Base-by-base conservation (phyloP, 352 stramenopile genomes). In the Phytophthora niederhauseri region DNA sequence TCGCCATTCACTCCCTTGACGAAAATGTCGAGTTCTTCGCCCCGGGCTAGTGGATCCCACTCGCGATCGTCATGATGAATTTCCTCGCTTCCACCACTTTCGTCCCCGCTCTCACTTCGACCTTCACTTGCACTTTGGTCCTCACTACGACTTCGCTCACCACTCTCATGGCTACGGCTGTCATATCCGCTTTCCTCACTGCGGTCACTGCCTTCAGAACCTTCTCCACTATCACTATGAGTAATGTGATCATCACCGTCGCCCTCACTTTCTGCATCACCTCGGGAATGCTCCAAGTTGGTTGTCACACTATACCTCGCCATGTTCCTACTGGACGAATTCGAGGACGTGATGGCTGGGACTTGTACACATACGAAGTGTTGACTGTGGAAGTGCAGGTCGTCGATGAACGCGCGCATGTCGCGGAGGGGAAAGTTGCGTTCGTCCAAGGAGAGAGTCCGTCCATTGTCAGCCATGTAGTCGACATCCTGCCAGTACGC, bases 331-430 rank as follows among this genome's bases (percentile, higher is more conserved):
- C 51, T 54, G 22, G 74, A 74, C 43, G 53, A 57, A 20, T 66
- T 76, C 34, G 60, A 43, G 6, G 68, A 43, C 11, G 64, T 72
- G 30, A 97, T 86, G 4, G 80, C 77, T n/a, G 91, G 84, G 8
- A 85, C 81, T 67, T 95, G 77, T 6, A 93, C 70, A 17, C 76
- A 77, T 0, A 97, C 75, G 31, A 89, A 92, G 58, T 95, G 87
- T 61, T 97, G 89, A 28, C 79, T 82, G 67, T 94, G 83, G 52
- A 90, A 91, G 31, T 95, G 88, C 53, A 97, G 76, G 50, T 95
- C 80, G 22, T 95, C 64, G 31, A 97, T 73, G 50, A 96, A 93
- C 2, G 56, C 57, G 8, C 61, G 57, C 50, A 94, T 75, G 1
- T 84, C 61, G 1, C 62, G 30, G 1, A 56, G 64, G 1, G 80